phyloP scores from a whole-genome alignment of 768 basidiomycete genomes.

The Chlorophyllum brunneum region DNA sequence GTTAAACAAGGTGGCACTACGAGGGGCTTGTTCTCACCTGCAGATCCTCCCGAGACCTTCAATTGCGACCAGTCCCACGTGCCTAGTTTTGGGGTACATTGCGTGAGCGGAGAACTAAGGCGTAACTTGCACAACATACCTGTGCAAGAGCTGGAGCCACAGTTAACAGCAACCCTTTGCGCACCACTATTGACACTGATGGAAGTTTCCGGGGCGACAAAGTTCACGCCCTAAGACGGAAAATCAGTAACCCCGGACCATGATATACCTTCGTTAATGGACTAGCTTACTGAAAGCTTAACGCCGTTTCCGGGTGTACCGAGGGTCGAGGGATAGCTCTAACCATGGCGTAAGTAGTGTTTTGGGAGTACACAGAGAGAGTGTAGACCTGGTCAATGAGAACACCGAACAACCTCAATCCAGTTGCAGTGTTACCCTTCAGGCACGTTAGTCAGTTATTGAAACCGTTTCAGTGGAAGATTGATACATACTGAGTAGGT shows the following conservation, averaged over 20 bases:
- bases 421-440: constrained; percentile 52
- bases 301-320: constrained; percentile 56
- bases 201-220: constrained; percentile 35
- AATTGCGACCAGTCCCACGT: constrained; percentile 24
- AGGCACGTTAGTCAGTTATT: background rate
- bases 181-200: constrained; percentile 41
- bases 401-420: constrained; percentile 47
- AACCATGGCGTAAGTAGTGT: constrained; percentile 1
- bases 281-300: constrained; percentile 44
- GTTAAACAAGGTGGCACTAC: background rate
- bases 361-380: background rate
- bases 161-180: constrained; percentile 48
- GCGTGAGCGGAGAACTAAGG: background rate
- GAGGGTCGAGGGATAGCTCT: constrained; percentile 55
- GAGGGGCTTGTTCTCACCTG: constrained; percentile 14
- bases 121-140: constrained; percentile 28
- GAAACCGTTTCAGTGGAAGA: background rate
- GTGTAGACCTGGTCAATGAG: constrained; percentile 55
- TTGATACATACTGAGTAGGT: constrained; percentile 39
- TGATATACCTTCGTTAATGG: background rate
- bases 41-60: constrained; percentile 19
- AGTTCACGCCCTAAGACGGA: constrained; percentile 41
- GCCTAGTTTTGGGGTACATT: constrained; percentile 13
- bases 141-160: constrained; percentile 46
- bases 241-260: background rate